Base-by-base conservation (phyloP, 345 rosid genomes). In the Turritis glabra region DNA sequence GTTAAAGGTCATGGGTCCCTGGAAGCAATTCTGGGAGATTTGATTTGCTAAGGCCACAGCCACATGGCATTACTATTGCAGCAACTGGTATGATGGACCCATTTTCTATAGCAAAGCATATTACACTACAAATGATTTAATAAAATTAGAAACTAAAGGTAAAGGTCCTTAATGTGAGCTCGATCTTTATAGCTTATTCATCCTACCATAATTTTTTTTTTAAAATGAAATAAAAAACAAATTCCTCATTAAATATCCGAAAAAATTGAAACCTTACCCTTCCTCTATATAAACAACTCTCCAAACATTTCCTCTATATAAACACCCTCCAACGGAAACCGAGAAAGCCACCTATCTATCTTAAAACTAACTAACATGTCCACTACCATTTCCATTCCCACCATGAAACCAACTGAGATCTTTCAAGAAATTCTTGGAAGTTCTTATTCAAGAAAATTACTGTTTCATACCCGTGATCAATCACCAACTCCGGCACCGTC, bases 1-100 rank as follows among this genome's bases (percentile, higher is more conserved):
- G 58, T 18, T 17, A 44, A 54, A 46, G 44, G 71, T 70, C 66
- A 70, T 70, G 80, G 76, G 80, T 54, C 80, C 80, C 75, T 70
- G 17, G 44, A 48, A 70, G 80, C 76, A 77, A 77, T 70, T 70
- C 61, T 46, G 13, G 12, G 59, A 55, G 43, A 64, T 70, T 47
- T 77, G 67, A 77, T 77, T 77, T 63, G 80, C 71, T 55, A 63
- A 62, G 64, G 75, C 70, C 75, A 77, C 51, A 54, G 65, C 80
- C 80, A 77, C 72, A 64, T 77, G 80, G 76, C 76, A 77, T 37
- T 64, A 55, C 60, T 53, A 77, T 25, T 38, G 61, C 67, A 64
- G 41, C 51, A 69, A 76, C 61, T 69, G 70, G 69, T 76, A 27
- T 62, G 75, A 63, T 70, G 67, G 80, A 55, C 71, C 76, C 76